Conservation (phyloP, 176 grass and related monocot genomes). For the Hordeum vulgare region DNA sequence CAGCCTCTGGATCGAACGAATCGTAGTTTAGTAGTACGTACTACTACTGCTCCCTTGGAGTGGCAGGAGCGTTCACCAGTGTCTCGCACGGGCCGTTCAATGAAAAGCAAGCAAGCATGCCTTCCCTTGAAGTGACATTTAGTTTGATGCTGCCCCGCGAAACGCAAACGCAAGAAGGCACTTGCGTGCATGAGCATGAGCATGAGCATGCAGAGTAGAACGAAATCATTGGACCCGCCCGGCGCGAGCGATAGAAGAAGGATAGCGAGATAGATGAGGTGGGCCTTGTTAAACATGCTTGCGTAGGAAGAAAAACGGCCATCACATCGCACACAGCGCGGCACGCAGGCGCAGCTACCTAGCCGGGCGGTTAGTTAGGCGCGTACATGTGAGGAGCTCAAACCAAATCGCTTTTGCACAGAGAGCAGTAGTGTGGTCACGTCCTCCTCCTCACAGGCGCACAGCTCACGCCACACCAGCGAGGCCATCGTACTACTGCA, state of each 20-base stretch:
- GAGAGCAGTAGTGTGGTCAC: neutral
- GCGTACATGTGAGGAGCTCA: slow-evolving; percentile 16
- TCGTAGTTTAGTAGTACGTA: neutral
- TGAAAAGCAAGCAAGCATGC: neutral
- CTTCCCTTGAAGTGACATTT: slow-evolving; percentile 29
- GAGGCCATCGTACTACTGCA: neutral
- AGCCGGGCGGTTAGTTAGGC: neutral
- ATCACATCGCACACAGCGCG: neutral
- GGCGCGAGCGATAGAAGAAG: too few relatives aligned
- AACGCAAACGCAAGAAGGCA: neutral
- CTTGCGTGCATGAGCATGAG: neutral
- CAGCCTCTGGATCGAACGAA: neutral
- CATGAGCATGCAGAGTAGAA: neutral
- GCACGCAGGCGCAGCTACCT: neutral
- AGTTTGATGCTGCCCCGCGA: neutral
- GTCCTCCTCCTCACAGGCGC: slow-evolving; percentile 22
- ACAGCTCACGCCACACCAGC: slow-evolving; percentile 17
- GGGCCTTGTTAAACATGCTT: slow-evolving; percentile 45
- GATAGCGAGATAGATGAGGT: neutral
- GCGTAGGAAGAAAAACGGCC: slow-evolving; percentile 35
- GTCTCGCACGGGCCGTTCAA: slow-evolving; percentile 15
- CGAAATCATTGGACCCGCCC: neutral
- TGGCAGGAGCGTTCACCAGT: neutral
- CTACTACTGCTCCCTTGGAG: neutral
- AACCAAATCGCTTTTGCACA: neutral